Percentiles rank a stretch among this genome's conserved stretches.
phyloP scores from a whole-genome alignment of 306 rosid species.

The Malus domestica region DNA sequence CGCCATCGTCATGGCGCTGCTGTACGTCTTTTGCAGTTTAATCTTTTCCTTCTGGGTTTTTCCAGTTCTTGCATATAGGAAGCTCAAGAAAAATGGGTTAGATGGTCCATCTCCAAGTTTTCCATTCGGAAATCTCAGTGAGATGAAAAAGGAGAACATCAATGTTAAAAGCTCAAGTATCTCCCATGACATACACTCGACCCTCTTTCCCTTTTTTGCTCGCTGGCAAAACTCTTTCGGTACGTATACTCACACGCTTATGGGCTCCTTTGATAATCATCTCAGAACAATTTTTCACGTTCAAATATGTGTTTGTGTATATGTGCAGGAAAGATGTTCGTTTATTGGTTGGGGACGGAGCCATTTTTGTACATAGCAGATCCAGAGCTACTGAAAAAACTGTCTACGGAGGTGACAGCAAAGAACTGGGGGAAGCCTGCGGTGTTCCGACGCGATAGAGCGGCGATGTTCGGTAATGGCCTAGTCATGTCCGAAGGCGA shows the following conservation, averaged over 20 bases:
- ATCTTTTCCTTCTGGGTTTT: constrained; percentile 54
- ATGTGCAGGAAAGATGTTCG: constrained; percentile 51
- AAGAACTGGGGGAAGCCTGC: constrained; percentile 77
- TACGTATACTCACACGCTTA: constrained; percentile 2
- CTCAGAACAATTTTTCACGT: neutral
- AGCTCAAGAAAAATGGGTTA: constrained; percentile 61
- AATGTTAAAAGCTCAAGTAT: constrained; percentile 1
- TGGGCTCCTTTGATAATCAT: neutral
- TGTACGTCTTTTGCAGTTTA: constrained; percentile 17
- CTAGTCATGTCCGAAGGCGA: constrained; percentile 67
- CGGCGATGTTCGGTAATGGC: constrained; percentile 75
- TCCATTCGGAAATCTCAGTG: constrained; percentile 67
- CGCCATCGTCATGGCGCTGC: constrained; percentile 8
- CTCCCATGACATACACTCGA: constrained; percentile 62
- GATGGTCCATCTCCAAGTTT: constrained; percentile 68
- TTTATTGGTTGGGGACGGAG: constrained; percentile 83
- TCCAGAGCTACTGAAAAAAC: constrained; percentile 53
- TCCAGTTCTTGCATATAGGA: constrained; percentile 29
- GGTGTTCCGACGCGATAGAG: constrained; percentile 59
- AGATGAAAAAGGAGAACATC: constrained; percentile 41
- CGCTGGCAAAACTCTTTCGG: constrained; percentile 72
- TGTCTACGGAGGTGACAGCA: constrained; percentile 51
- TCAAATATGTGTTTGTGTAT: neutral
- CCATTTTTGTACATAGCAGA: constrained; percentile 75
- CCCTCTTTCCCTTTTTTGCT: constrained; percentile 57